These are phyloP conservation scores for Colletotrichum lentis DNA, from an alignment of 2,329 filamentous ascomycete species.

Conservation along the genomic window DNA sequence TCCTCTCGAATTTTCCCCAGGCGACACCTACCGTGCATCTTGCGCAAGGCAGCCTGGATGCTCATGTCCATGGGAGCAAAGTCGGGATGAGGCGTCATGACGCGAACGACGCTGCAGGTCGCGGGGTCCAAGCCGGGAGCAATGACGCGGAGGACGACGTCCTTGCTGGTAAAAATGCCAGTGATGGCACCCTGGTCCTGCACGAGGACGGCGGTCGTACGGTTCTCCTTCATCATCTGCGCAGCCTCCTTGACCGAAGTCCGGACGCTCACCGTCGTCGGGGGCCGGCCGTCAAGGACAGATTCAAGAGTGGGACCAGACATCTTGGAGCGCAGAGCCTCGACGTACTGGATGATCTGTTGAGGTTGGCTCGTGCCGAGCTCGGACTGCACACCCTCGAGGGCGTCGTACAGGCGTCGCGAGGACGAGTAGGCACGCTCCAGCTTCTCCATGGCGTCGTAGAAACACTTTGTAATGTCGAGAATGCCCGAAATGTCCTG, in stretches of 20 bases:
- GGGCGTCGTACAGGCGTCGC: conserved; percentile 95
- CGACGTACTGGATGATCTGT: conserved; percentile 98
- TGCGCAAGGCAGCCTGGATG: conserved; percentile 95
- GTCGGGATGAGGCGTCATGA: conserved; percentile 99
- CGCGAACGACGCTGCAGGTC: conserved; percentile 95
- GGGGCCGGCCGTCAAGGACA: conserved; percentile 89
- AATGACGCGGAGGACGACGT: conserved; percentile 97
- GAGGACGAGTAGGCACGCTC: conserved; percentile 98
- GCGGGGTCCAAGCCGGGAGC: conserved; percentile 92
- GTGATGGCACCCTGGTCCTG: conserved; percentile 98
- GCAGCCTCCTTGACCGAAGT: conserved; percentile 97
- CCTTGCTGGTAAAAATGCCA: conserved; percentile 99
- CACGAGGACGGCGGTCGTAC: conserved; percentile 94
- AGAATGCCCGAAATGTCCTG: conserved; percentile 98
- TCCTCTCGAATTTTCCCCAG: background rate
- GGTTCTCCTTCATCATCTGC: conserved; percentile 97
- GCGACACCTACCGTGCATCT: conserved; percentile 87
- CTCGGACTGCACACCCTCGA: conserved; percentile 97
- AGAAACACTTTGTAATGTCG: conserved; percentile 99
- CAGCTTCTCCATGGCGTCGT: conserved; percentile 99
- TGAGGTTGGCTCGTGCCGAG: conserved; percentile 94
- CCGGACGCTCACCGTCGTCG: conserved; percentile 92
- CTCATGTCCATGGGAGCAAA: conserved; percentile 99
- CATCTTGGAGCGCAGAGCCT: conserved; percentile 95
- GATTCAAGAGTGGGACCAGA: conserved; percentile 95